Conservation (phyloP, 331 rosid species). For the Acacia pycnantha region DNA sequence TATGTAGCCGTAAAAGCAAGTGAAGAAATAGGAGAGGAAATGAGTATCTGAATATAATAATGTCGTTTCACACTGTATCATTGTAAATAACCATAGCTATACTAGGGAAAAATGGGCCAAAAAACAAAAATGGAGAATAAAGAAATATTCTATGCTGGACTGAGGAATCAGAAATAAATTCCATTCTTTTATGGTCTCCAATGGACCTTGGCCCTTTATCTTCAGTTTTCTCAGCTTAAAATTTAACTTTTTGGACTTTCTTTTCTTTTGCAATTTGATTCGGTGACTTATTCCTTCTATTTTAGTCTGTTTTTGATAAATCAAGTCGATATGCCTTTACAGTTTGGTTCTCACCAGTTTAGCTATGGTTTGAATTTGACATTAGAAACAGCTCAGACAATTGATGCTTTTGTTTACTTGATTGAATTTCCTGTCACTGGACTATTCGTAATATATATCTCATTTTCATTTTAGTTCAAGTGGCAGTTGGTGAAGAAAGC, state of each 20-base stretch:
- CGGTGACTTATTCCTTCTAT: not conserved
- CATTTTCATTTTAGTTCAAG: slow-evolving; percentile 42
- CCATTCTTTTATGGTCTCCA: not conserved
- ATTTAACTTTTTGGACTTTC: not conserved
- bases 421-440: not conserved
- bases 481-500: slow-evolving; percentile 97
- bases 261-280: not conserved
- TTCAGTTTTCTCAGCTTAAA: not conserved
- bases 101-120: not conserved
- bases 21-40: not conserved
- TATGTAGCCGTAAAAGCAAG: not conserved
- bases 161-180: not conserved
- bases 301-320: not conserved
- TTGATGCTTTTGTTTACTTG: not conserved
- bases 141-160: not conserved
- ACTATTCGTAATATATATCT: not conserved
- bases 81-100: not conserved
- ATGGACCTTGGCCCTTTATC: not conserved
- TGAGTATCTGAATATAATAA: not conserved
- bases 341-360: not conserved
- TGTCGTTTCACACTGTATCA: not conserved
- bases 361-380: not conserved
- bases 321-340: not conserved
- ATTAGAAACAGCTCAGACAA: not conserved
- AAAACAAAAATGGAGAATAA: not conserved